phyloP scores from a whole-genome alignment of 352 stramenopile species.

The Phytophthora litchii region DNA sequence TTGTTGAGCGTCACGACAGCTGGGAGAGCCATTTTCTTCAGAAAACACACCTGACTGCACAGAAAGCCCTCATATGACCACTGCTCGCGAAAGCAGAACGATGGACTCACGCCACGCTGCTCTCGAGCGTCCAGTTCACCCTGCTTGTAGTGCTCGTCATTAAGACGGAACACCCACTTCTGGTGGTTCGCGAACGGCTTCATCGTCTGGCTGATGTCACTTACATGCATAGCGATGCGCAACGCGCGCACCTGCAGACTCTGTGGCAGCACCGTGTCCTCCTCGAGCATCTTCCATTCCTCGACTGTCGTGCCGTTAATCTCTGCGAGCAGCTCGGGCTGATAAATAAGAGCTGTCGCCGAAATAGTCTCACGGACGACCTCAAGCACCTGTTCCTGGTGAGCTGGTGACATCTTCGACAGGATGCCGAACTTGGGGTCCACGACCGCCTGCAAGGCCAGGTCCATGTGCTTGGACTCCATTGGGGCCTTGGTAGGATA shows the following conservation, averaged over 20 bases:
- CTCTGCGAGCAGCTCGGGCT: slow-evolving; percentile 71
- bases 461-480: slow-evolving; percentile 77
- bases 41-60: slow-evolving; percentile 62
- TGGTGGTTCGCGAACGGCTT: slow-evolving; percentile 79
- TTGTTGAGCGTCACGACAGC: slow-evolving; percentile 59
- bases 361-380: slow-evolving; percentile 74
- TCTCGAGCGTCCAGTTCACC: slow-evolving; percentile 64
- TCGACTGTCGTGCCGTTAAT: slow-evolving; percentile 43
- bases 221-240: slow-evolving; percentile 79
- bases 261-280: slow-evolving; percentile 43
- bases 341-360: slow-evolving; percentile 80
- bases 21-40: slow-evolving; percentile 59
- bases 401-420: slow-evolving; percentile 48
- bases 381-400: slow-evolving; percentile 59
- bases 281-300: slow-evolving; percentile 50
- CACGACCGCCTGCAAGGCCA: slow-evolving; percentile 60
- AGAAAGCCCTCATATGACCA: slow-evolving; percentile 62
- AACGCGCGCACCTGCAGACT: slow-evolving; percentile 57
- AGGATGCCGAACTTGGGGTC: slow-evolving; percentile 60
- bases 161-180: slow-evolving; percentile 79
- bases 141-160: slow-evolving; percentile 74
- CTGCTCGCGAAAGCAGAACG: slow-evolving; percentile 58
- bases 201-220: slow-evolving; percentile 85
- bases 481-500: slow-evolving; percentile 68
- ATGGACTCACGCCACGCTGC: slow-evolving; percentile 44